A percentile compares a stretch with the other conserved stretches of the same genome.
Evolutionary conservation across 805 yeast genomes (phyloP).

Genomic region (Hanseniaspora clermontiae): DNA sequence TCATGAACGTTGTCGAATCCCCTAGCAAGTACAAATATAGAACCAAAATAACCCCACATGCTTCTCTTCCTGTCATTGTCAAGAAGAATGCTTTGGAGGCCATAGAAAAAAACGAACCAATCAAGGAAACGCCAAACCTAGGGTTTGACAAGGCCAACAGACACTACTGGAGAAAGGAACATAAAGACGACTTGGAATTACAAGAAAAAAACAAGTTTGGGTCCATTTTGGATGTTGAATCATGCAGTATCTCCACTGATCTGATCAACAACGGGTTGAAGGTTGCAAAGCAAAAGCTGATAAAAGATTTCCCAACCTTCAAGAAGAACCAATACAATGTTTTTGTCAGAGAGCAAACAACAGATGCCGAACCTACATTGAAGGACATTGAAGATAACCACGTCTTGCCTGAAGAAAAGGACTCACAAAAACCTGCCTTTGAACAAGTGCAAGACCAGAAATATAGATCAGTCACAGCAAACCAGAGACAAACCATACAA

Average conservation of each 20-base stretch:
- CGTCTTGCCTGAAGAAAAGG: constrained; percentile 28
- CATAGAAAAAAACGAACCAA: constrained; percentile 4
- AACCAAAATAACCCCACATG: constrained; percentile 93
- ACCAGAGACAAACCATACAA: constrained; percentile 62
- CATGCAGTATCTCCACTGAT: constrained; percentile 77
- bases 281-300: constrained; percentile 51
- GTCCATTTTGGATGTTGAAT: constrained; percentile 78
- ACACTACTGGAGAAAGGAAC: constrained; percentile 47
- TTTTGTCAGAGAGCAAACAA: constrained; percentile 66
- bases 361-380: constrained; percentile 24
- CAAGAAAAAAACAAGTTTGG: constrained; percentile 22
- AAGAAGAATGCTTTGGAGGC: constrained; percentile 22
- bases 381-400: constrained; percentile 26
- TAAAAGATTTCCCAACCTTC: constrained; percentile 32
- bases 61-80: constrained; percentile 47
- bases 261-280: constrained; percentile 62
- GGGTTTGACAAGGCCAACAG: constrained; percentile 86
- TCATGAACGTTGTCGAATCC: constrained; percentile 56
- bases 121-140: constrained; percentile 42
- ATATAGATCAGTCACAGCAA: constrained; percentile 64
- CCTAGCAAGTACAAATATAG: constrained; percentile 70
- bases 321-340: constrained; percentile 77
- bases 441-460: constrained; percentile 22
- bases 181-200: constrained; percentile 21
- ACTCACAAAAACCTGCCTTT: constrained; percentile 29